A percentile compares a stretch with the other conserved stretches of the same genome.
Evolutionary conservation across 2,329 filamentous ascomycete genomes (phyloP).

Genomic region (Fusarium sp.): DNA sequence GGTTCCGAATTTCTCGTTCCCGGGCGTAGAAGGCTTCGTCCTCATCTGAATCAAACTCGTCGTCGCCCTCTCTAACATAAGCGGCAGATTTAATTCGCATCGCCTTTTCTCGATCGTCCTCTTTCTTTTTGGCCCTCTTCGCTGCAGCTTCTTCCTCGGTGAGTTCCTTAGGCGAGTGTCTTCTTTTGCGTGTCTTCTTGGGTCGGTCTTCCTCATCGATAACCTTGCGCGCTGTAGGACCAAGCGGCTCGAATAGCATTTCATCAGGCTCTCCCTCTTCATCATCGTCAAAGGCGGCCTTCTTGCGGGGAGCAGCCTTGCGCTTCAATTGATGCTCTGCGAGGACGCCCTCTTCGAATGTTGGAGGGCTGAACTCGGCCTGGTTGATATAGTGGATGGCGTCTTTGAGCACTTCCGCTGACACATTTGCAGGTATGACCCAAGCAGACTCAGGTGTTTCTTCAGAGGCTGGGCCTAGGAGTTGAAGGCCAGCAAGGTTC

Average conservation of each 20-base stretch:
- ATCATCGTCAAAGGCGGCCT: slow-evolving; percentile 79
- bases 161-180: slow-evolving; percentile 65
- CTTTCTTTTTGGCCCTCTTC: slow-evolving; percentile 71
- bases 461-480: slow-evolving; percentile 67
- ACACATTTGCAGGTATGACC: slow-evolving; percentile 79
- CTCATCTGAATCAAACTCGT: slow-evolving; percentile 86
- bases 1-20: slow-evolving; percentile 74
- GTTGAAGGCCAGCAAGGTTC: slow-evolving; percentile 79
- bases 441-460: slow-evolving; percentile 84
- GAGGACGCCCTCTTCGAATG: slow-evolving; percentile 80
- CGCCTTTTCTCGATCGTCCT: slow-evolving; percentile 80
- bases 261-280: slow-evolving; percentile 69
- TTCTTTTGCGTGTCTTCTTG: slow-evolving; percentile 57
- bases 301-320: slow-evolving; percentile 71
- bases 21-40: slow-evolving; percentile 80
- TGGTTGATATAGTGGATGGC: slow-evolving; percentile 81
- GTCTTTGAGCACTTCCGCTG: slow-evolving; percentile 76
- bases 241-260: slow-evolving; percentile 79
- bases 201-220: slow-evolving; percentile 72
- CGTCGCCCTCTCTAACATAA: slow-evolving; percentile 87
- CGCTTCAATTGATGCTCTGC: slow-evolving; percentile 86
- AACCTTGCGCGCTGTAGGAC: slow-evolving; percentile 71
- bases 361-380: slow-evolving; percentile 83
- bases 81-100: slow-evolving; percentile 87
- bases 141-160: slow-evolving; percentile 77